Evolutionary conservation across 176 grass and related monocot genomes (phyloP), one percentile per base, ranked within the genome.

Genomic region (Olyra latifolia): DNA sequence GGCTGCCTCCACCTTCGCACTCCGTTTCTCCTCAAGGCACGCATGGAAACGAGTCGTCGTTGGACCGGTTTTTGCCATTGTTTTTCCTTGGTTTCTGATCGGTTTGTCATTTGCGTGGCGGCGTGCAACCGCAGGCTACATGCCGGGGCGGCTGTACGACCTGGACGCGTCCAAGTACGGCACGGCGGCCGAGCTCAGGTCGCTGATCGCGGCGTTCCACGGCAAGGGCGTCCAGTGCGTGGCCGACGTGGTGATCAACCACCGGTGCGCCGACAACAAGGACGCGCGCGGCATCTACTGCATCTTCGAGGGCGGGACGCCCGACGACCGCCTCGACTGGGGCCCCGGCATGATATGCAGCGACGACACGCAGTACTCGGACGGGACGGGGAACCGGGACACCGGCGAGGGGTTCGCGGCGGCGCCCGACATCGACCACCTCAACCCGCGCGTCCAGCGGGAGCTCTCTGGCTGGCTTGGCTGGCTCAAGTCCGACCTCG

Each of bases 1-100:
- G 93, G 93, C 88, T 96, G 14, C 90, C 93, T 9, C 93, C 93
- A 0, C 93, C 90, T 3, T 90, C 90, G 72, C 93, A 96, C 83
- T 89, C 91, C 6, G 83, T 97, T 45, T 82, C 88, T 0, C 85
- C 86, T 8, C 88, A 97, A 77, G 93, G 90, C 78, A 64, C 16
- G 29, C 14, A 15, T 16, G 38, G 40, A 66, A 19, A 40, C 17
- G 39, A 40, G 24, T 14, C 25, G 30, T 65, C 0, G 8, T 52
- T 52, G 7, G 32, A 40, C 8, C 52, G 22, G 52, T 55, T 55
- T 55, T 20, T 22, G 62, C 38, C 10, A 7, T 9, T 3, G 17
- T 19, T 40, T 11, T n/a, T 41, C 12, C 7, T 41, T 19, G 4
- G 9, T 40, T 66, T 66, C 32, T 66, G 3, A 66, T 40, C 32